Percentiles rank a stretch among this genome's conserved stretches.
phyloP scores from a whole-genome alignment of 805 yeast genomes.

The Alloascoidea africana region DNA sequence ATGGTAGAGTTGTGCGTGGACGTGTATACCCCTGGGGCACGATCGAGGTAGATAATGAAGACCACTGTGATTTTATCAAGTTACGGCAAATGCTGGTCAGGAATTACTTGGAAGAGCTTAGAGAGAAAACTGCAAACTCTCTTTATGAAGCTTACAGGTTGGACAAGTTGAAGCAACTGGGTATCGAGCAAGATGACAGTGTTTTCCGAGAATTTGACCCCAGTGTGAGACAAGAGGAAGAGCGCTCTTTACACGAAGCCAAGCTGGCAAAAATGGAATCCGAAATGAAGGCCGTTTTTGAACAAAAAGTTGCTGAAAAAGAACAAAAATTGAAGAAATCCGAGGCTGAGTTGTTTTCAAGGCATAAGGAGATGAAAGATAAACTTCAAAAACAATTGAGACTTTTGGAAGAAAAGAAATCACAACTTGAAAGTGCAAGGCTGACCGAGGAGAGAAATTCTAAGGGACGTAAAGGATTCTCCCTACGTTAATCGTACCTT shows the following conservation, averaged over 20 bases:
- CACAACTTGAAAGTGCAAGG: constrained; percentile 31
- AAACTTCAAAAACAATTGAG: constrained; percentile 78
- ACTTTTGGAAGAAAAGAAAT: constrained; percentile 82
- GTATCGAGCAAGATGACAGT: constrained; percentile 80
- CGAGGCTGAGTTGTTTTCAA: constrained; percentile 88
- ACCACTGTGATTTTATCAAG: constrained; percentile 82
- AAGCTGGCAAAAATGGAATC: constrained; percentile 87
- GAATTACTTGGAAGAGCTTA: constrained; percentile 85
- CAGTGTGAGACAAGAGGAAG: constrained; percentile 82
- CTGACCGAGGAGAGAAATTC: constrained; percentile 13
- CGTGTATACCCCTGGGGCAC: constrained; percentile 84
- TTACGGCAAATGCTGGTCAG: constrained; percentile 80
- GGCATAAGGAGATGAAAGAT: constrained; percentile 96
- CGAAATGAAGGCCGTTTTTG: constrained; percentile 94
- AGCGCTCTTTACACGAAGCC: constrained; percentile 83
- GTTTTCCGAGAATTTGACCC: constrained; percentile 97
- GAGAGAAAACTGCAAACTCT: constrained; percentile 62
- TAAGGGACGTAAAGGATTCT: constrained; percentile 15
- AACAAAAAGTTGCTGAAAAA: constrained; percentile 90
- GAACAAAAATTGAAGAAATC: constrained; percentile 94
- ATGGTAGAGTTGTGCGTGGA: constrained; percentile 62
- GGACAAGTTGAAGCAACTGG: constrained; percentile 63
- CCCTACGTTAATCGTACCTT: constrained; percentile 10
- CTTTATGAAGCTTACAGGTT: constrained; percentile 86
- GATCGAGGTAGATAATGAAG: constrained; percentile 82